phyloP scores from a whole-genome alignment of 2,329 filamentous ascomycete genomes.

The Colletotrichum filicis region DNA sequence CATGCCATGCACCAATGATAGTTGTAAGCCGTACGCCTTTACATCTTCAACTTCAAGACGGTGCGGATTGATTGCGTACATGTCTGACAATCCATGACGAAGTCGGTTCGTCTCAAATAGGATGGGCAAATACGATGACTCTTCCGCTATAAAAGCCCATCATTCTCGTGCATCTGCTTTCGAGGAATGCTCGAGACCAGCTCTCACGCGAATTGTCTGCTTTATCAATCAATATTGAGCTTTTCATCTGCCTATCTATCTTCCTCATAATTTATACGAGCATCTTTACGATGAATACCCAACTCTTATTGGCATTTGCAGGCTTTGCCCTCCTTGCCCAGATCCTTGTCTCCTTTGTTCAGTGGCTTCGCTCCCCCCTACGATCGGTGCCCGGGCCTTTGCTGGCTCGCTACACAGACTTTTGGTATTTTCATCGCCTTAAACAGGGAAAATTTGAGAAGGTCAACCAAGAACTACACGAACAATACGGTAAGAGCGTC shows the following conservation, averaged over 20 bases:
- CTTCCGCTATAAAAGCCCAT: neutral
- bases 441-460: slow-evolving; percentile 41
- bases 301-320: neutral
- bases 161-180: neutral
- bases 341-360: neutral
- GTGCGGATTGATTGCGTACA: neutral
- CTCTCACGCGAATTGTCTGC: neutral
- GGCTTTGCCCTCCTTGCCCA: neutral
- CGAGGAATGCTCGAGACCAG: neutral
- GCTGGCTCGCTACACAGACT: slow-evolving; percentile 41
- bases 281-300: neutral
- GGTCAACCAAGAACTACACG: slow-evolving; percentile 43
- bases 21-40: neutral
- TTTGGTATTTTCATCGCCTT: slow-evolving; percentile 43
- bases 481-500: slow-evolving; percentile 41
- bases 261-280: neutral
- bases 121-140: too few species aligned
- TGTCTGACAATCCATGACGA: neutral
- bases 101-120: too few species aligned
- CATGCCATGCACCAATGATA: neutral
- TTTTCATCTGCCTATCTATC: neutral
- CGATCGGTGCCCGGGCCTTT: slow-evolving; percentile 41
- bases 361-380: slow-evolving; percentile 37
- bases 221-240: neutral
- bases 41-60: neutral